phyloP scores from a whole-genome alignment of 495 filamentous ascomycete species.

The Sabuloglossum arenarium region DNA sequence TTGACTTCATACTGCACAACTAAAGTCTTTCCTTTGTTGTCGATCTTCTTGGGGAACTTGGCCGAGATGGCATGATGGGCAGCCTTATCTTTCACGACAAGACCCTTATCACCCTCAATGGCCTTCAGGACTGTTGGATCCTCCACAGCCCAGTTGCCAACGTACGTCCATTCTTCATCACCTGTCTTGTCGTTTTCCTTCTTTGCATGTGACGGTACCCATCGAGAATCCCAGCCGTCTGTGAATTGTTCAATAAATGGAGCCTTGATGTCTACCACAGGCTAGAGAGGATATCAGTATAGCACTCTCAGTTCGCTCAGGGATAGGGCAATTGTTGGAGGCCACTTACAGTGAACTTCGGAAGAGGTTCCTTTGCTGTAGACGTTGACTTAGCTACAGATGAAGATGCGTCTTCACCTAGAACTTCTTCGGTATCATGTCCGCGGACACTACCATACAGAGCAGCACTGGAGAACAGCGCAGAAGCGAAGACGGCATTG shows the following conservation, averaged over 20 bases:
- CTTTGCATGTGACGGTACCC: constrained; percentile 89
- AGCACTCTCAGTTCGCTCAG: neutral
- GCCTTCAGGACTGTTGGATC: constrained; percentile 85
- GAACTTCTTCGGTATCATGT: constrained; percentile 42
- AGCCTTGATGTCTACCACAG: constrained; percentile 66
- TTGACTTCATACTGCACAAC: constrained; percentile 99
- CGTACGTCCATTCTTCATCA: constrained; percentile 94
- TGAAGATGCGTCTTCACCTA: constrained; percentile 21
- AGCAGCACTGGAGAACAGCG: constrained; percentile 44
- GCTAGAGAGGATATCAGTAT: constrained; percentile 28
- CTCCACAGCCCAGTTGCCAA: constrained; percentile 92
- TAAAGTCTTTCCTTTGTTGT: constrained; percentile 89
- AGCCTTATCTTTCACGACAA: constrained; percentile 90
- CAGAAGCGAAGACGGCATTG: constrained; percentile 20
- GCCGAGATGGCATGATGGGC: constrained; percentile 98
- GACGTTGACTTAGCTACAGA: constrained; percentile 18
- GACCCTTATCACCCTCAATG: constrained; percentile 87
- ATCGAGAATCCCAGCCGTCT: constrained; percentile 77
- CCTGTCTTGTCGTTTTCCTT: constrained; percentile 59
- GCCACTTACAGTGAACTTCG: constrained; percentile 69
- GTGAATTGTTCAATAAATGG: constrained; percentile 98
- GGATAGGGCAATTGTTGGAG: neutral
- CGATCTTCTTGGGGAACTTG: constrained; percentile 91
- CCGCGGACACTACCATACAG: constrained; percentile 52
- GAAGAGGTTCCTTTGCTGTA: constrained; percentile 40